Percentiles rank a stretch among this genome's conserved stretches.
These are phyloP conservation scores for Xylaria sp. DNA, from an alignment of 2,329 filamentous ascomycete species.

Conservation along the genomic window DNA sequence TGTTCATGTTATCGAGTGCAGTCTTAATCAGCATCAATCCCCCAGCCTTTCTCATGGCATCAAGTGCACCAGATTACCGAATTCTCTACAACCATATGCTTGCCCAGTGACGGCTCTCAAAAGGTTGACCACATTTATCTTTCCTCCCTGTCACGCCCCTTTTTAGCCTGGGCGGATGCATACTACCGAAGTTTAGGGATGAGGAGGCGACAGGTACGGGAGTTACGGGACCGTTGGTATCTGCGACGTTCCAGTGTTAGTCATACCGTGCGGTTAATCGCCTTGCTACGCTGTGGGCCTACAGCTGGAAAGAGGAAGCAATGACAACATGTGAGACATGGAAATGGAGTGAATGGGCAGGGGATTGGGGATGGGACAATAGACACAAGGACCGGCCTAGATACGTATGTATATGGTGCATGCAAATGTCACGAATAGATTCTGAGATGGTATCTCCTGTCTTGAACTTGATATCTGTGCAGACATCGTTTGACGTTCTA, in stretches of 20 bases:
- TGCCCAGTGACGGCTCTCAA: not conserved
- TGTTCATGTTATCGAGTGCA: not conserved
- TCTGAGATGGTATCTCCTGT: not conserved
- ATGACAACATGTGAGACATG: slow-evolving; percentile 1
- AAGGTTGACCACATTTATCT: not conserved
- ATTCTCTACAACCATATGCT: slow-evolving; percentile 1
- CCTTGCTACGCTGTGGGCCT: not conserved
- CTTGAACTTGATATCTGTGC: not conserved
- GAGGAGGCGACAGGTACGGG: no score
- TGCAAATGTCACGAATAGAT: slow-evolving; percentile 21
- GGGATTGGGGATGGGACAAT: not conserved
- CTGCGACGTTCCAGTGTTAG: not conserved
- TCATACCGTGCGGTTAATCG: not conserved
- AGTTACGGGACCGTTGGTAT: not conserved
- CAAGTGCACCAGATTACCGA: not conserved
- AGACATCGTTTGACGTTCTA: not conserved
- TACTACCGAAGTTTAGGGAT: not conserved
- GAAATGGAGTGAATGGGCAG: not conserved
- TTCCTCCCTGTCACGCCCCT: not conserved
- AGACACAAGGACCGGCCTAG: not conserved
- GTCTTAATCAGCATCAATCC: not conserved
- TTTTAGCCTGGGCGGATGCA: not conserved
- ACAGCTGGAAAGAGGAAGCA: not conserved
- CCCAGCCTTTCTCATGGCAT: not conserved
- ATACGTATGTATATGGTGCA: slow-evolving; percentile 10